These are phyloP conservation scores for Scenedesmus sp. DNA, from an alignment of 163 green algal species.

Conservation along the genomic window DNA sequence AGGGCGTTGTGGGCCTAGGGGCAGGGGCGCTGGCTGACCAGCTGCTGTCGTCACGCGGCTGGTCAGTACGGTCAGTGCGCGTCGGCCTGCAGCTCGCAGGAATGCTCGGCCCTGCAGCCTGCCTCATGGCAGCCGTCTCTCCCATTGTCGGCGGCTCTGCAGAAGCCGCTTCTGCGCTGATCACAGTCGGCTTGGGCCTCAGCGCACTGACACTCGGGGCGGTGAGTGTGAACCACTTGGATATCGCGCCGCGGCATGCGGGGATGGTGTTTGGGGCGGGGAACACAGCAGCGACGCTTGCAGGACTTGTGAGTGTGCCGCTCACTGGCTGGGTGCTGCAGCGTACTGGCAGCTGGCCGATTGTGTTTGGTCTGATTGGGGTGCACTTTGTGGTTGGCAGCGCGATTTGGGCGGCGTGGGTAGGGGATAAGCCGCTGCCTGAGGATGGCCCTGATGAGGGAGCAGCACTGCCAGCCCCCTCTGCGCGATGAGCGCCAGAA, in stretches of 20 bases:
- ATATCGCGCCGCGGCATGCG: constrained; percentile 85
- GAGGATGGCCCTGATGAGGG: constrained; percentile 55
- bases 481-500: neutral
- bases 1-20: constrained; percentile 53
- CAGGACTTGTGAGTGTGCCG: constrained; percentile 79
- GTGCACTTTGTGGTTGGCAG: constrained; percentile 75
- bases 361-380: constrained; percentile 80
- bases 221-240: constrained; percentile 82
- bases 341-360: constrained; percentile 72
- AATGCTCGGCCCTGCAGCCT: constrained; percentile 83
- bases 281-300: constrained; percentile 83
- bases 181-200: constrained; percentile 83
- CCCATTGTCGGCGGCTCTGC: constrained; percentile 66
- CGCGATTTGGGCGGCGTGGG: constrained; percentile 66
- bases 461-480: neutral
- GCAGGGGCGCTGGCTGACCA: constrained; percentile 69
- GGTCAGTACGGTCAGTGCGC: constrained; percentile 69
- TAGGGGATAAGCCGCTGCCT: constrained; percentile 60
- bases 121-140: constrained; percentile 74
- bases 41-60: constrained; percentile 67
- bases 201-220: constrained; percentile 80
- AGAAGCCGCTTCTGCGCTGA: constrained; percentile 65
- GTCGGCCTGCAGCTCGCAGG: constrained; percentile 71
- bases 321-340: constrained; percentile 69
- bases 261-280: constrained; percentile 83